Base-by-base conservation (phyloP, 2,329 filamentous ascomycete genomes). In the Myriosclerotinia scirpicola region DNA sequence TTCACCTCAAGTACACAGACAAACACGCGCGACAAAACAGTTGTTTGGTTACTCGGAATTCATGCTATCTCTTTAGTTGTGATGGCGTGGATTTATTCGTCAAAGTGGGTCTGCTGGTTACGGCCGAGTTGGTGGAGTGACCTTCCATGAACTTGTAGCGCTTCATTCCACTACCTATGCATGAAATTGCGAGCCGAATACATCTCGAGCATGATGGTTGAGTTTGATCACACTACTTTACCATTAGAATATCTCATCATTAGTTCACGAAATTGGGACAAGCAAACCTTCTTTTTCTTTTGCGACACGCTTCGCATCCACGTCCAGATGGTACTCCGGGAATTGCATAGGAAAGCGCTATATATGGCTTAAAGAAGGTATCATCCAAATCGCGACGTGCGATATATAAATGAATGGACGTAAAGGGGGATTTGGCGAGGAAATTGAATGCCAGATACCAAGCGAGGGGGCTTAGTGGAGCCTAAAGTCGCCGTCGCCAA, bases 201-300 rank as follows among this genome's bases (percentile, higher is more conserved):
- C 42, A 48, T 36, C 56, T 30, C 9, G 56, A 36, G 20, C 42
- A 48, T 36, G 42, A 36, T 15, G 42, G 56, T 14, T 48, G 42
- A 11, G 17, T n/a, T 22, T 59, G 42, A 12, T 59, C 56, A 36
- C 56, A 59, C 42, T 46, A 56, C 1, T 48, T 59, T 36, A 8
- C 8, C 0, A 36, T 59, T 36, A 48, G 56, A 40, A 5, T 15
- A 14, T 22, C 5, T 15, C 6, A 22, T 36, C 5, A 2, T 5
- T 59, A 9, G 6, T 22, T 4, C 6, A 5, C 2, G 3, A 9
- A 30, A 26, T 22, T 5, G 1, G 40, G 56, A 76, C 15, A 40
- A 30, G 65, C 73, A 17, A 73, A 82, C 82, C 79, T 84, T 84
- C 74, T 84, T 84, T 78, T 84, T 84, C 69, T 82, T 69, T 79